These are phyloP conservation scores for Sugiyamaella floridensis DNA, from an alignment of 805 yeast species.

Conservation along the genomic window DNA sequence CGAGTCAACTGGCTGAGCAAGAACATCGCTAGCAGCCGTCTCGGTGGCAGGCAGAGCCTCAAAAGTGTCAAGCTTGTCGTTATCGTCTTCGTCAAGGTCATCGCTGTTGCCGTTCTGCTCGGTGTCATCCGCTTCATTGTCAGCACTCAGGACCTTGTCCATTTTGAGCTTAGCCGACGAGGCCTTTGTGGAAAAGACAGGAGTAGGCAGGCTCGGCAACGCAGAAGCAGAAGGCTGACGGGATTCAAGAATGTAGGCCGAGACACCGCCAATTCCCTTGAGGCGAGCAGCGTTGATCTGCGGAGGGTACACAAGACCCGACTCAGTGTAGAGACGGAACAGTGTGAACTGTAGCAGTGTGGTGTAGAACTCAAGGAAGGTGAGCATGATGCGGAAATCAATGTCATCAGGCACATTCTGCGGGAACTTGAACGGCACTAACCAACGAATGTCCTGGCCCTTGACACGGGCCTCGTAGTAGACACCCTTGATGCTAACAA, in stretches of 20 bases:
- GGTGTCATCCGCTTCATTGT: slow-evolving; percentile 29
- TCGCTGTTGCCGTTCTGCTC: slow-evolving; percentile 23
- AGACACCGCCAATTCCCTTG: slow-evolving; percentile 85
- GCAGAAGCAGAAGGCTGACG: slow-evolving; percentile 5
- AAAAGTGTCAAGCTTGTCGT: slow-evolving; percentile 60
- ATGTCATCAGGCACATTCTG: slow-evolving; percentile 90
- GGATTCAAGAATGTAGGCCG: slow-evolving; percentile 69
- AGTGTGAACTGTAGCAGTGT: slow-evolving; percentile 84
- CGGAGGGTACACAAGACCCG: slow-evolving; percentile 88
- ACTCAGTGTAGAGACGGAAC: slow-evolving; percentile 77
- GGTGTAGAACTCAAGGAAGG: slow-evolving; percentile 92
- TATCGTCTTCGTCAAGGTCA: slow-evolving; percentile 33
- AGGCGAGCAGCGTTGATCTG: slow-evolving; percentile 61
- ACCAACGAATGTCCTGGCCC: slow-evolving; percentile 94
- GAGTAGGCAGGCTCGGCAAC: slow-evolving; percentile 1
- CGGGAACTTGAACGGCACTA: slow-evolving; percentile 95
- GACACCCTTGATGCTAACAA: slow-evolving; percentile 95
- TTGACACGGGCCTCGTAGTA: slow-evolving; percentile 84
- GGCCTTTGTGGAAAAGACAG: slow-evolving; percentile 41
- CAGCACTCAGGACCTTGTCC: slow-evolving; percentile 34
- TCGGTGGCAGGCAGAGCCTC: slow-evolving; percentile 44
- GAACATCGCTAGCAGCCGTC: slow-evolving; percentile 41
- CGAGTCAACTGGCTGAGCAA: slow-evolving; percentile 53
- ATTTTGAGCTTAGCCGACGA: slow-evolving; percentile 34
- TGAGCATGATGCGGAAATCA: slow-evolving; percentile 94